Base-by-base conservation (phyloP, 75 land plant species). In the Sequoia sempervirens region DNA sequence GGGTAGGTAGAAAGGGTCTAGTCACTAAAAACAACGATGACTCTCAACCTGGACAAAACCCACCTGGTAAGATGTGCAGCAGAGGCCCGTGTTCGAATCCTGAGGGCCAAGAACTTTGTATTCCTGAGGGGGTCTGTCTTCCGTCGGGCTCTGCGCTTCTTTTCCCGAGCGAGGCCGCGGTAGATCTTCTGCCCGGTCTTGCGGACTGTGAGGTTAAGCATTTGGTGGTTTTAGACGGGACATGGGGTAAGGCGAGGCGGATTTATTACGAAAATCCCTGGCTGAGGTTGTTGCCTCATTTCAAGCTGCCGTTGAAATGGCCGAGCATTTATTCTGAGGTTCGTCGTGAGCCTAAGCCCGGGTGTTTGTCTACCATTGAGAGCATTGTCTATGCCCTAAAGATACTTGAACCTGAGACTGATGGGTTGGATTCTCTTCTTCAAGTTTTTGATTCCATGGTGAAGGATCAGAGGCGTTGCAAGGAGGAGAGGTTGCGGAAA, bases 401-500 rank as follows among this genome's bases (percentile, higher is more conserved):
- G 87, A 83, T 84, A 18, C 68, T 96, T 26, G 99, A 96, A 69
- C 89, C 93, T 18, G 88, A 88, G 46, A 68, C 85, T 18, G 85
- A 85, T 5, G 94, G 94, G 18, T 86, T 96, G 84, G 95, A 96
- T 61, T 66, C 82, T 56, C 90, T 96, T 20, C 85, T 96, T 80
- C 90, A 89, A 68, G 97, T 96, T 37, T 95, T 96, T 85, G 93
- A 90, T 74, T 92, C 95, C 41, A 96, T 96, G 99, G 88, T 96
- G 34, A 85, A 83, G 14, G 92, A 95, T 85, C 98, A 96, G 52
- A 90, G 94, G 86, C 85, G 88, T n/a, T 93, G 89, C 83, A 93
- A 91, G 87, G 89, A 88, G 23, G 93, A 91, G 85, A 89, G 89
- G 36, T 72, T 92, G 73, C 86, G 75, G 68, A 85, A 82, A 52